Base-by-base conservation (phyloP, 1,139 yeast genomes). In the Hyphopichia burtonii region DNA sequence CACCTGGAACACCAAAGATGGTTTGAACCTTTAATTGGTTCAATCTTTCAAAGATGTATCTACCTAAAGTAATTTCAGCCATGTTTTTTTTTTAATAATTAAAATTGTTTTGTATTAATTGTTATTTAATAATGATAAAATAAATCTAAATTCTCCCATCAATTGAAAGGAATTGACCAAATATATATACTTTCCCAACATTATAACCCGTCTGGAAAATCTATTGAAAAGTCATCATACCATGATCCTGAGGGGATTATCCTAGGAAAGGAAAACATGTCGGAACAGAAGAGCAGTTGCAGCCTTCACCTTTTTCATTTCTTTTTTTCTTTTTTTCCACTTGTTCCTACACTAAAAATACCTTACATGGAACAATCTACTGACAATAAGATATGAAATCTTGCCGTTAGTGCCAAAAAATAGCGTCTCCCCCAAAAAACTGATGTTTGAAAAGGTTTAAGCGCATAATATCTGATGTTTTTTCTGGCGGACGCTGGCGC, bases 1-100 rank as follows among this genome's bases (percentile, higher is more conserved):
- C 74, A 10, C 74, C 74, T 5, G 75, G 74, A 34, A 69, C 62
- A 6, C 75, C 75, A 48, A 71, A 71, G 41, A 71, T 61, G 44
- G 75, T 68, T 41, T 58, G 58, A 39, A 71, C 72, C 34, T 63
- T 56, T 41, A 70, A 60, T 56, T 71, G 76, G 52, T 59, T 59
- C 48, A 71, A 62, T 56, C 77, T 63, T 55, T 71, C 76, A 43
- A 71, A 71, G 47, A 71, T 66, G 51, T 63, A 71, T 56, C 66
- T 63, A 39, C 76, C 77, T 49, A 71, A 61, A 11, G 74, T 54
- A 37, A 71, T 63, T 49, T 68, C 72, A 14, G 68, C 41, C 73
- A 67, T 68, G 16, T 31, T 16, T 31, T 6, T 31, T 16, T 9
- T 31, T 5, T 16, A 17, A 5, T 35, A 17, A 22, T 25, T 25